Conservation (phyloP, 805 yeast species). For the Candida xiaguanensis region DNA sequence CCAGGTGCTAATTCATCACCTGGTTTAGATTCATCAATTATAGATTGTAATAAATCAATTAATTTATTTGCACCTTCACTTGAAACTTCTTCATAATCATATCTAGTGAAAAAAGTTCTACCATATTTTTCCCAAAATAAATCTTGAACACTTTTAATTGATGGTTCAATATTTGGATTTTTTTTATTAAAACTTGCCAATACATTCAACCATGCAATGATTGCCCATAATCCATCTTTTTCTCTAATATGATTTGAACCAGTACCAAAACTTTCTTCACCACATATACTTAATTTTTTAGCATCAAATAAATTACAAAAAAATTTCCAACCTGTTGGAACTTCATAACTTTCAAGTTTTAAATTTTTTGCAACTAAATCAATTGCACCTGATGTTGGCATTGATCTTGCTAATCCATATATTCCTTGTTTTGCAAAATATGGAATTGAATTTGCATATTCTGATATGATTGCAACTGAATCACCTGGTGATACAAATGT, state of each 20-base stretch:
- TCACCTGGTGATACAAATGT: slow-evolving; percentile 98
- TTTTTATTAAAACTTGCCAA: slow-evolving; percentile 72
- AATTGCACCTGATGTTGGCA: slow-evolving; percentile 95
- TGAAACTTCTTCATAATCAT: slow-evolving; percentile 84
- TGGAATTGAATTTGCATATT: slow-evolving; percentile 86
- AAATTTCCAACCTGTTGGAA: slow-evolving; percentile 99
- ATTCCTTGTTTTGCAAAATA: slow-evolving; percentile 84
- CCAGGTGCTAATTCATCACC: slow-evolving; percentile 51
- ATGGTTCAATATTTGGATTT: slow-evolving; percentile 49
- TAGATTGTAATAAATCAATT: slow-evolving; percentile 42
- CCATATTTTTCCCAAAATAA: slow-evolving; percentile 92
- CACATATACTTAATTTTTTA: slow-evolving; percentile 89
- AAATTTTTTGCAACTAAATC: slow-evolving; percentile 84
- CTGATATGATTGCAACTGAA: slow-evolving; percentile 95
- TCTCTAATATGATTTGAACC: slow-evolving; percentile 97
- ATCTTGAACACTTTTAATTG: slow-evolving; percentile 75
- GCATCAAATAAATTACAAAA: slow-evolving; percentile 95
- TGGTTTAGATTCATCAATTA: slow-evolving; percentile 27
- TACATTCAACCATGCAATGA: slow-evolving; percentile 94
- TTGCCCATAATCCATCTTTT: slow-evolving; percentile 97
- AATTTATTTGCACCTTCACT: slow-evolving; percentile 71
- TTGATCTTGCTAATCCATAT: slow-evolving; percentile 90
- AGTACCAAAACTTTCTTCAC: slow-evolving; percentile 97
- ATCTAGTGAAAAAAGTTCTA: slow-evolving; percentile 94
- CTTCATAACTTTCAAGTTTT: slow-evolving; percentile 79